Evolutionary conservation across 768 basidiomycete genomes (phyloP), one percentile per base, ranked within the genome.

Genomic region (Hirschioporus abietinus): DNA sequence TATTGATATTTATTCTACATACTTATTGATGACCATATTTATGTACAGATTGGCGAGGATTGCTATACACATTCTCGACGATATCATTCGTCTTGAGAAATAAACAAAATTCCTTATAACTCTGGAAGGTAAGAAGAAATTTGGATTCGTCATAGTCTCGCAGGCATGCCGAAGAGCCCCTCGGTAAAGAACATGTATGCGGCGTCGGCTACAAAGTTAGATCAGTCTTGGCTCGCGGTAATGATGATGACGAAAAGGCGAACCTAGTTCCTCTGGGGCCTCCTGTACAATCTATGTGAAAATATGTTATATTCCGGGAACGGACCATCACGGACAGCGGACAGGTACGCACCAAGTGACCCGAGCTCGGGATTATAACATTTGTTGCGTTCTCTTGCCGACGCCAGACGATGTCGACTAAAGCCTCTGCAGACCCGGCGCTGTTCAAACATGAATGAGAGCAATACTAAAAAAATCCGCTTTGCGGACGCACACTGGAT

Each of bases 341-440:
- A 30, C 30, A 30, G 30, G 36, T 30, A 59, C 65, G 25, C 35
- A 72, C 68, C 23, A 80, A 69, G 69, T 81, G 80, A 6, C 77
- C 73, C 9, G 74, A 74, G 1, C 62, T 67, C 0, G 69, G 64
- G 7, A 81, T 68, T 7, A 74, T 63, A 9, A 75, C 67, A 65
- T 80, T 78, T 7, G 75, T 72, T 26, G 74, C 66, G 63, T 81
- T 81, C 61, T 64, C 72, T 6, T 72, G 70, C 52, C 80, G 69
- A 23, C 76, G 64, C 78, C 78, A 80, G 12, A 75, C 76, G n/a
- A 65, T 18, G 34, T 67, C 70, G 62, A 64, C 35, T 66, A 69
- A 66, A 35, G 59, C 57, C 61, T 57, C 35, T 66, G 66, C 67
- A 66, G 65, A 36, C 42, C 64, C 71, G 36, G 58, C 66, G 66